phyloP scores from a whole-genome alignment of 2,329 filamentous ascomycete species.

The Madurella mycetomatis region DNA sequence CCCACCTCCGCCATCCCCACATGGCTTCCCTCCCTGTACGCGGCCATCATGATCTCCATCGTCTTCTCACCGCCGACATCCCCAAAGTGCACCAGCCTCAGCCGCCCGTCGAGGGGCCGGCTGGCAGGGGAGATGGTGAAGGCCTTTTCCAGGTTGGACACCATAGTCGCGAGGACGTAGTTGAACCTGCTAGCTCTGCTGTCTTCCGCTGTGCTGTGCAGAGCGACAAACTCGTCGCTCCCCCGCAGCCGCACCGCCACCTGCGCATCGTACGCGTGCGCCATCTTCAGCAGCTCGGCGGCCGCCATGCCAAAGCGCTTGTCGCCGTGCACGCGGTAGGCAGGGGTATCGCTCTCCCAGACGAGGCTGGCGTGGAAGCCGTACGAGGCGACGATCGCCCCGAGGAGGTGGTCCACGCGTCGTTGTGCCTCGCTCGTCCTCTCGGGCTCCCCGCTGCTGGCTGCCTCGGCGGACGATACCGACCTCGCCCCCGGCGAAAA shows the following conservation, averaged over 20 bases:
- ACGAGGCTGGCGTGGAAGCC: slow-evolving; percentile 86
- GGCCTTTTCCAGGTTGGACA: slow-evolving; percentile 74
- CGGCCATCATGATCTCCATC: slow-evolving; percentile 71
- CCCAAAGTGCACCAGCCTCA: slow-evolving; percentile 73
- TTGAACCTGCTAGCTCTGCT: slow-evolving; percentile 45
- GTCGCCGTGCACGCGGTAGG: slow-evolving; percentile 71
- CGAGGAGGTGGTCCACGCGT: slow-evolving; percentile 49
- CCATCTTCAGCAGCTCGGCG: slow-evolving; percentile 60
- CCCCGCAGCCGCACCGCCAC: slow-evolving; percentile 33
- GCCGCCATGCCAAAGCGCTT: slow-evolving; percentile 84
- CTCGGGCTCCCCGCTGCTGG: neutral
- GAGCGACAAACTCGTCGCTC: neutral
- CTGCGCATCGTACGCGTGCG: slow-evolving; percentile 46
- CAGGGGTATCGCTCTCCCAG: slow-evolving; percentile 81
- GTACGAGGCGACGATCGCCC: slow-evolving; percentile 84
- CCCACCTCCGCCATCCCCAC: slow-evolving; percentile 53
- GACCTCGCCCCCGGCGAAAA: slow-evolving; percentile 57
- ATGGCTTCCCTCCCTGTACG: slow-evolving; percentile 55
- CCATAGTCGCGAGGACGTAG: slow-evolving; percentile 72
- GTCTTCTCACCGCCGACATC: slow-evolving; percentile 59
- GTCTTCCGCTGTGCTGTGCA: neutral
- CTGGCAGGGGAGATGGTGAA: slow-evolving; percentile 78
- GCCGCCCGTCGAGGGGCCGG: slow-evolving; percentile 62
- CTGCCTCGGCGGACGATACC: slow-evolving; percentile 32
- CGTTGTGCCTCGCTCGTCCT: neutral